Conservation (phyloP, 306 rosid genomes). For the Cercis canadensis region DNA sequence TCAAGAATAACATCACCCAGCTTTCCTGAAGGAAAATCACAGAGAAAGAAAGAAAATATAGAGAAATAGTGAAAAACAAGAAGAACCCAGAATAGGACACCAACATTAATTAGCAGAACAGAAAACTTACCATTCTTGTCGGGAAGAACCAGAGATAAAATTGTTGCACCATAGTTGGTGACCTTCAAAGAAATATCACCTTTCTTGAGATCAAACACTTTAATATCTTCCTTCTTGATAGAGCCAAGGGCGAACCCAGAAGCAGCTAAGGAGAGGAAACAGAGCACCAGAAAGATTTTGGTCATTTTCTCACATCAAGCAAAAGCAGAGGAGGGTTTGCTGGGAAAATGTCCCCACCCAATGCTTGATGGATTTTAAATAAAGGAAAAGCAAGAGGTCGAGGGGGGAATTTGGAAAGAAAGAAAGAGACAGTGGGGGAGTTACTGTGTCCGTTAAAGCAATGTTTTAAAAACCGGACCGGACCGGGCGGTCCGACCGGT, state of each 20-base stretch:
- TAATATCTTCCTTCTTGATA: slow-evolving; percentile 27
- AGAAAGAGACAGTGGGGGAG: no score
- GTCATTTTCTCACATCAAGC: slow-evolving; percentile 35
- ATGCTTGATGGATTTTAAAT: not conserved
- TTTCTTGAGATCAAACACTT: slow-evolving; percentile 49
- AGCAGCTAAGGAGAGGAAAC: slow-evolving; percentile 43
- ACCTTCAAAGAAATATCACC: slow-evolving; percentile 53
- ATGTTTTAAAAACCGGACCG: no score
- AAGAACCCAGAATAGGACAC: not conserved
- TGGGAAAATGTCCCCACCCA: no score
- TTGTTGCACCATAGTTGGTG: slow-evolving; percentile 71
- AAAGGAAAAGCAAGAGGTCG: not conserved
- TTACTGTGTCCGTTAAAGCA: no score
- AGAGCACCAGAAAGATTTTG: slow-evolving; percentile 32
- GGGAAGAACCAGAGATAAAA: slow-evolving; percentile 53
- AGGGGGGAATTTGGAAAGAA: no score
- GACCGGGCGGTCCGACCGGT: no score
- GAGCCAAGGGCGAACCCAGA: slow-evolving; percentile 44
- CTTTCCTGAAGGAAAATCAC: slow-evolving; percentile 44
- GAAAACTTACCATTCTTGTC: slow-evolving; percentile 56
- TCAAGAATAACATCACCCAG: slow-evolving; percentile 66
- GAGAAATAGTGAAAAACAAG: not conserved
- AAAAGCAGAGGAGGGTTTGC: not conserved
- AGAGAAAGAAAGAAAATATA: not conserved
- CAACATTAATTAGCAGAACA: not conserved